Base-by-base conservation (phyloP, 1,139 yeast species). In the Hyphopichia buzzinii region DNA sequence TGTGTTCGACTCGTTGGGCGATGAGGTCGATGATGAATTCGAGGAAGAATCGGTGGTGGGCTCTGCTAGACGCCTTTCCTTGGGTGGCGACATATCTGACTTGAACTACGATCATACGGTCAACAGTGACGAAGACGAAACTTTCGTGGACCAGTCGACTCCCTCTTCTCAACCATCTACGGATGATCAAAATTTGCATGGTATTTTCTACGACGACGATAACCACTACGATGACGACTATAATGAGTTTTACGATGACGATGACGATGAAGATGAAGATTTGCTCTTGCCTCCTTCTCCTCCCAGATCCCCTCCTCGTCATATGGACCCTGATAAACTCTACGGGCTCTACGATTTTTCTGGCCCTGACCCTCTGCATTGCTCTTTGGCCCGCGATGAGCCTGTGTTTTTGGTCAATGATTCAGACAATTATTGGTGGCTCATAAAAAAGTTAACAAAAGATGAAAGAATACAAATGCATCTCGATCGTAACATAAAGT, bases 341-440 rank as follows among this genome's bases (percentile, higher is more conserved):
- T 90, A 89, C 55, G 97, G 97, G 1, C 64, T 90, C 26, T 87
- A 84, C 51, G 89, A 90, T 38, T 90, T 92, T 51, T 74, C 74
- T 27, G 98, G 97, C 1, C 95, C 96, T 3, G 97, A 90, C 52
- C 94, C 95, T 8, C 89, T 95, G 37, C 98, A 92, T 62, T 86
- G 96, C 45, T 80, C 84, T 35, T 73, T 92, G 7, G 59, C 68
- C 19, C 79, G 88, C 49, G 94, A 94, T 50, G 96, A 89, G 51
- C 82, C 95, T 1, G 92, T 94, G 43, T 69, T 77, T 33, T 65
- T 92, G 25, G 64, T 92, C 26, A 90, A 89, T 52, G 98, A 92
- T 54, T 81, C 85, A 39, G 97, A 92, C 59, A 78, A 88, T 41
- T 92, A 92, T 63, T 92, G 98, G 98, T 92, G 98, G 98, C 66